These are phyloP conservation scores for Dorcoceras hygrometricum DNA, from an alignment of 257 asterid genomes.

Conservation along the genomic window DNA sequence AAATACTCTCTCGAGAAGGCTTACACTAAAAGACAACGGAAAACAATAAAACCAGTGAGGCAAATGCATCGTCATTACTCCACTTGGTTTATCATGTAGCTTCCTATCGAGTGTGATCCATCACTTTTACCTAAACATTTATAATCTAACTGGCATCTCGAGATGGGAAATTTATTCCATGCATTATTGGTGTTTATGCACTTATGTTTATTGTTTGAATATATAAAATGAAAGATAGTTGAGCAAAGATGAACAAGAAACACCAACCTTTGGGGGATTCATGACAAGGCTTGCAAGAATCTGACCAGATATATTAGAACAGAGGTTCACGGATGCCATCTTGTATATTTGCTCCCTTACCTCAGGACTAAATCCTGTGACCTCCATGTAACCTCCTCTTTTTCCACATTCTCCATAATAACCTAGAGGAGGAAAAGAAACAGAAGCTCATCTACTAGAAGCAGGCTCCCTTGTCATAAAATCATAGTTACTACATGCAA, in stretches of 20 bases:
- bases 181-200: neutral
- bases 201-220: neutral
- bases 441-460: constrained; percentile 2
- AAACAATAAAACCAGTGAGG: neutral
- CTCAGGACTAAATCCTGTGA: constrained; percentile 85
- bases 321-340: constrained; percentile 88
- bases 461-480: constrained; percentile 12
- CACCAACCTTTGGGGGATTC: constrained; percentile 85
- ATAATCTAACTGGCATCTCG: neutral
- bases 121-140: neutral
- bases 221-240: neutral
- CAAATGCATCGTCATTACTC: neutral
- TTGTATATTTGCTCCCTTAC: constrained; percentile 89
- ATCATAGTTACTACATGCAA: constrained; percentile 3
- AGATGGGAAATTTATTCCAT: neutral
- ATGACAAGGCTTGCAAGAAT: constrained; percentile 93
- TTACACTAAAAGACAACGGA: neutral
- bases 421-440: constrained; percentile 41
- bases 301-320: constrained; percentile 95
- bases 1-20: neutral
- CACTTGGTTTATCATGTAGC: neutral
- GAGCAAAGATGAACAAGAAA: neutral
- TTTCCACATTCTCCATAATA: constrained; percentile 97
- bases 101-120: neutral
- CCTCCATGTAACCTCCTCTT: constrained; percentile 97